Evolutionary conservation across 1,284 basidiomycete species (phyloP).

Genomic region (Cryptococcus hybrid): DNA sequence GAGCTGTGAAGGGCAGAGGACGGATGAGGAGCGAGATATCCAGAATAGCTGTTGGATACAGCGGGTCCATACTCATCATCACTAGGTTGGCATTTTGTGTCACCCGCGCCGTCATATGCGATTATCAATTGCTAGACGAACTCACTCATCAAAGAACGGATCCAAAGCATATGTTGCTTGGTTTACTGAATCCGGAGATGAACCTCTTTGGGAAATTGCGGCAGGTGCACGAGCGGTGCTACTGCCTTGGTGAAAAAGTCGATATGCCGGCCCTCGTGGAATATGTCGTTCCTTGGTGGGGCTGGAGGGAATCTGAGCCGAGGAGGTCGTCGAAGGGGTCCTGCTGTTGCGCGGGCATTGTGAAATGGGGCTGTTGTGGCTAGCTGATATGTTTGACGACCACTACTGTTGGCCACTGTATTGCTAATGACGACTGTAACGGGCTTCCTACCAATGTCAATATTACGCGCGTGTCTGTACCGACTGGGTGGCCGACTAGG

Average conservation of each 20-base stretch:
- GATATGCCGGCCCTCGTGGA: constrained; percentile 29
- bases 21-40: constrained; percentile 33
- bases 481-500: too few species aligned
- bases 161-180: constrained; percentile 42
- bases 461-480: too few species aligned
- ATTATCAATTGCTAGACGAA: not conserved
- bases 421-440: too few species aligned
- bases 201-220: not conserved
- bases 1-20: constrained; percentile 26
- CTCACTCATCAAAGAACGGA: constrained; percentile 52
- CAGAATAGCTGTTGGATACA: constrained; percentile 15
- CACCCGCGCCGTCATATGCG: not conserved
- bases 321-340: constrained; percentile 49
- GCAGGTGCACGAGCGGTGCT: constrained; percentile 2
- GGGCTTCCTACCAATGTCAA: too few species aligned
- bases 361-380: too few species aligned
- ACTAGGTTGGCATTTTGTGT: constrained; percentile 15
- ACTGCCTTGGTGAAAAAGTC: constrained; percentile 13
- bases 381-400: too few species aligned
- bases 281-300: constrained; percentile 30
- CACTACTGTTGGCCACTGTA: too few species aligned
- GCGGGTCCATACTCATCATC: constrained; percentile 41
- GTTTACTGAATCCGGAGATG: not conserved
- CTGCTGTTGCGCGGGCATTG: not conserved
- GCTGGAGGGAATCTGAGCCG: constrained; percentile 29